These are phyloP conservation scores for Lentinula lateritia DNA, from an alignment of 768 basidiomycete genomes.

Conservation along the genomic window DNA sequence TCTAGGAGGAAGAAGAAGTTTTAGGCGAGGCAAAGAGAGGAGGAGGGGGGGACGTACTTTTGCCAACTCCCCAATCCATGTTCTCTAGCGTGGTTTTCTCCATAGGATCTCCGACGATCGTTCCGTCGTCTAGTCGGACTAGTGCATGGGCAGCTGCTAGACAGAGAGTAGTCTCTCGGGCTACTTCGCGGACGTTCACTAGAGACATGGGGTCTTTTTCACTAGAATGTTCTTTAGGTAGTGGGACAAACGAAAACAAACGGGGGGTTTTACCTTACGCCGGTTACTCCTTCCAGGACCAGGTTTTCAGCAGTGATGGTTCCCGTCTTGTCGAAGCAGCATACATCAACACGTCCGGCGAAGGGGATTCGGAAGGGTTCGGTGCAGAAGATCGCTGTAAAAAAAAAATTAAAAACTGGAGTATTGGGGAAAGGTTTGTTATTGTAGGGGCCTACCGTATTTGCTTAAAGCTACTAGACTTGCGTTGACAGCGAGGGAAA, in stretches of 20 bases:
- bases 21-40: conserved; percentile 32
- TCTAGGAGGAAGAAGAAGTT: conserved; percentile 43
- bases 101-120: conserved; percentile 97
- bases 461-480: conserved; percentile 91
- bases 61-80: conserved; percentile 78
- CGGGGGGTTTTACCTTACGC: conserved; percentile 67
- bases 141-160: conserved; percentile 94
- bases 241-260: not conserved
- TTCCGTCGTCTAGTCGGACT: conserved; percentile 90
- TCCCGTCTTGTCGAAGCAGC: conserved; percentile 99
- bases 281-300: conserved; percentile 90
- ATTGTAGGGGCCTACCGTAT: conserved; percentile 52
- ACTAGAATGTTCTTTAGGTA: conserved; percentile 29
- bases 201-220: conserved; percentile 56
- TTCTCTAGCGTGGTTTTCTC: conserved; percentile 94
- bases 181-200: conserved; percentile 71
- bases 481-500: conserved; percentile 93
- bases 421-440: not conserved
- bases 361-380: conserved; percentile 97
- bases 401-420: not conserved
- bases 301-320: conserved; percentile 96
- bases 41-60: conserved; percentile 37
- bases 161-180: conserved; percentile 75
- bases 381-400: conserved; percentile 92
- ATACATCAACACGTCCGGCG: conserved; percentile 94